A percentile compares a stretch with the other conserved stretches of the same genome.
Evolutionary conservation across 768 basidiomycete species (phyloP).

Genomic region (Agaricus subrufescens): DNA sequence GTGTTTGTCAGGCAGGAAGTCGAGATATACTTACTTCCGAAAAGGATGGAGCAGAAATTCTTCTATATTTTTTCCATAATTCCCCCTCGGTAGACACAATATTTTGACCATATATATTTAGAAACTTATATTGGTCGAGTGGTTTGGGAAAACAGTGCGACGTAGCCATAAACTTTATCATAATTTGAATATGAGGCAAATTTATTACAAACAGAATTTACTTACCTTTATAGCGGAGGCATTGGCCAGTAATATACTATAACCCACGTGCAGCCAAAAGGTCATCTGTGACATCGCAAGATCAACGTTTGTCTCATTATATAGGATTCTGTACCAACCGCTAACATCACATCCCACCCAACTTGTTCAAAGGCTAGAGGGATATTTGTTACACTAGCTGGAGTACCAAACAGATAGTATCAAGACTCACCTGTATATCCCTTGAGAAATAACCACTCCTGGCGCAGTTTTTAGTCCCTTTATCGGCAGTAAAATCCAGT

Average conservation of each 20-base stretch:
- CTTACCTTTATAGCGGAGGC: constrained; percentile 36
- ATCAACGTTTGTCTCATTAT: not conserved
- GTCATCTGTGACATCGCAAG: constrained; percentile 18
- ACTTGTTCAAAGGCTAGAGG: constrained; percentile 13
- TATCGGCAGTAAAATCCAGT: constrained; percentile 24
- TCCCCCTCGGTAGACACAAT: constrained; percentile 62
- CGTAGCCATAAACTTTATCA: constrained; percentile 41
- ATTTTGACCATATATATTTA: constrained; percentile 55
- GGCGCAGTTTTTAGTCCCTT: constrained; percentile 24
- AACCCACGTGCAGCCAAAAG: constrained; percentile 17
- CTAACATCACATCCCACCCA: constrained; percentile 32
- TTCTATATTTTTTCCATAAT: constrained; percentile 62
- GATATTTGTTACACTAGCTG: not conserved
- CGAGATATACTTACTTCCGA: constrained; percentile 41
- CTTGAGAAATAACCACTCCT: constrained; percentile 22
- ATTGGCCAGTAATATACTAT: constrained; percentile 30
- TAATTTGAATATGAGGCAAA: not conserved
- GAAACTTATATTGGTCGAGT: constrained; percentile 34
- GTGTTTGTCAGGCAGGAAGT: not conserved
- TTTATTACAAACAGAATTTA: not conserved
- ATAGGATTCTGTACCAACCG: constrained; percentile 18
- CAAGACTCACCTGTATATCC: constrained; percentile 21
- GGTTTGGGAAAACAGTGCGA: constrained; percentile 57
- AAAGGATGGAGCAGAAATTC: constrained; percentile 61
- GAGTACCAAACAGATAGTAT: not conserved